Evolutionary conservation across 345 rosid genomes (phyloP), one percentile per base, ranked within the genome.

Genomic region (Atalantia buxifolia): DNA sequence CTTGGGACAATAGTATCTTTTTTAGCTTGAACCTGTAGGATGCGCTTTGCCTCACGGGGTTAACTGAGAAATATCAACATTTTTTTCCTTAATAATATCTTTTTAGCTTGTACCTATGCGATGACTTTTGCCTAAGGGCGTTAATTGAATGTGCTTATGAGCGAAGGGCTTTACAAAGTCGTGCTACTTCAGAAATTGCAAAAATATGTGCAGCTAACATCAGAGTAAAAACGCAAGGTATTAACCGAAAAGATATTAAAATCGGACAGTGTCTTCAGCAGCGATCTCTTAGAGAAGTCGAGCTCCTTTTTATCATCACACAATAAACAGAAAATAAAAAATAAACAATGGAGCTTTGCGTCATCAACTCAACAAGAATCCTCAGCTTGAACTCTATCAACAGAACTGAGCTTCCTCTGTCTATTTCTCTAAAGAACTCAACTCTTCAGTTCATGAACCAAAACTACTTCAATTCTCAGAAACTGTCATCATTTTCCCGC

Each of bases 291-390:
- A 33, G 48, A 35, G 25, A 36, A 19, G 13, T 21, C 25, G n/a
- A 79, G 30, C 72, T 67, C 72, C 63, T 45, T 16, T 42, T 33
- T 45, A 45, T 45, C 5, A 3, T 45, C 50, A 13, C 40, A 33
- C 50, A 25, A 69, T 50, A 75, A 31, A 68, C 66, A 63, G 70
- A 0, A 75, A 27, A 69, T 45, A 66, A 53, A 66, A 76, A 60
- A 68, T n/a, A n/a, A n/a, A n/a, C n/a, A n/a, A 94, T 94, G 98
- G 94, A 91, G 92, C 87, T 92, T 33, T 86, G 91, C 66, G 79
- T 87, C 75, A 83, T 79, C 79, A 85, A 84, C 81, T 65, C 90
- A 53, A 65, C 86, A 1, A 80, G 75, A 57, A 57, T 72, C 42
- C 84, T 81, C 28, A 79, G 33, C 79, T 73, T 77, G 28, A 78